phyloP scores from a whole-genome alignment of 2,329 filamentous ascomycete genomes.

The Penicillium frequentans region DNA sequence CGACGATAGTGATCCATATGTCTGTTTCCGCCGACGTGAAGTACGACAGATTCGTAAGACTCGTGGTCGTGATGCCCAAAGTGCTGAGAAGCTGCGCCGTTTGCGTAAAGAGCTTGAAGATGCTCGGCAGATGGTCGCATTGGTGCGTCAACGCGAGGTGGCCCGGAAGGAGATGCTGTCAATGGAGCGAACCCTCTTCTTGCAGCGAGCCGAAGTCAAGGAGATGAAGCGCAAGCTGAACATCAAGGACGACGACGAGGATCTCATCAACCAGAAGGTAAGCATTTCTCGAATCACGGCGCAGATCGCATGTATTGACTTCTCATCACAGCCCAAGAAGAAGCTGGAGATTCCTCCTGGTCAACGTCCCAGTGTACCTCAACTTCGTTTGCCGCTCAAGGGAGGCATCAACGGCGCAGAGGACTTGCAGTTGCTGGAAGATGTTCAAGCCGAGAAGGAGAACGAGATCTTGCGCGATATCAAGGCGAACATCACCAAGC shows the following conservation, averaged over 20 bases:
- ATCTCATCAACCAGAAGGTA: slow-evolving; percentile 92
- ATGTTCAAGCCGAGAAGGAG: slow-evolving; percentile 77
- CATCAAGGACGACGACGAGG: slow-evolving; percentile 91
- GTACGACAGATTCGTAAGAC: slow-evolving; percentile 94
- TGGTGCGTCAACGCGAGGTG: slow-evolving; percentile 77
- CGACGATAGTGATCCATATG: slow-evolving; percentile 94
- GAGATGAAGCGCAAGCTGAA: slow-evolving; percentile 83
- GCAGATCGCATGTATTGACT: slow-evolving; percentile 37
- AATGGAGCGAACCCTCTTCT: slow-evolving; percentile 75
- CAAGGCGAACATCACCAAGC: slow-evolving; percentile 81
- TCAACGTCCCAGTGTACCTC: slow-evolving; percentile 62
- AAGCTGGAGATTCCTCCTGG: slow-evolving; percentile 60
- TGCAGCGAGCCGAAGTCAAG: slow-evolving; percentile 79
- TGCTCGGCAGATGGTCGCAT: slow-evolving; percentile 73
- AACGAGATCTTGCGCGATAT: slow-evolving; percentile 79
- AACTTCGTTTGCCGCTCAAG: slow-evolving; percentile 69
- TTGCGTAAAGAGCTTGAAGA: slow-evolving; percentile 88
- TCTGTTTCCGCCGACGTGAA: slow-evolving; percentile 95
- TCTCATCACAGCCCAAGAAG: slow-evolving; percentile 64
- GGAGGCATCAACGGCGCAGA: slow-evolving; percentile 73
- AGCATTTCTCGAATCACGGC: slow-evolving; percentile 29
- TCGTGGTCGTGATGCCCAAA: slow-evolving; percentile 86
- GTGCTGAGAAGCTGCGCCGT: slow-evolving; percentile 90
- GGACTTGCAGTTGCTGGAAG: slow-evolving; percentile 74
- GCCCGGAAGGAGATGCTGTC: slow-evolving; percentile 74